Evolutionary conservation across 2,329 filamentous ascomycete genomes (phyloP).

Genomic region (Emergomyces africanus): DNA sequence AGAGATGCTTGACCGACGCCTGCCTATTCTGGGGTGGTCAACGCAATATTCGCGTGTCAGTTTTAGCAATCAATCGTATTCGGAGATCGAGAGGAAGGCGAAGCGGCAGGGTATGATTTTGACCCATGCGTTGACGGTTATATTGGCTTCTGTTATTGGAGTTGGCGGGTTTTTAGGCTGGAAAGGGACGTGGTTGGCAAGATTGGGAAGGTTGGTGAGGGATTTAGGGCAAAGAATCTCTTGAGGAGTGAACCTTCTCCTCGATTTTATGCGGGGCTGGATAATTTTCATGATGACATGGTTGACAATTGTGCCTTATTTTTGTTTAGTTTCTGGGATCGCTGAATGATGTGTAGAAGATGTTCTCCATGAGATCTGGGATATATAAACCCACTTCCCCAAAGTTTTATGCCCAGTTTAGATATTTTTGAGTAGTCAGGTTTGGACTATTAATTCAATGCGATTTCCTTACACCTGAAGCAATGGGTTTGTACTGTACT

Average conservation of each 20-base stretch:
- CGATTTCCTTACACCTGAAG: not conserved
- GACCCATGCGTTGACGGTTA: slow-evolving; percentile 23
- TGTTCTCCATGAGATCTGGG: not conserved
- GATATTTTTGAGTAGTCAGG: not conserved
- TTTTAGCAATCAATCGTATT: slow-evolving; percentile 87
- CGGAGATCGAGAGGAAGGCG: slow-evolving; percentile 60
- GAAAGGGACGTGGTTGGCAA: slow-evolving; percentile 21
- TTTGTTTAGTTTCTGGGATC: not conserved
- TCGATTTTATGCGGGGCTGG: not conserved
- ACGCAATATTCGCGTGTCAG: slow-evolving; percentile 89
- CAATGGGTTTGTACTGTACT: not conserved
- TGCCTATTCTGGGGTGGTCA: slow-evolving; percentile 71
- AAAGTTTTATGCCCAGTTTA: not conserved
- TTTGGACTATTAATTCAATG: not conserved
- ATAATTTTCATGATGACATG: not conserved
- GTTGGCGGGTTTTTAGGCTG: slow-evolving; percentile 7
- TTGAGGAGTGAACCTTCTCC: not conserved
- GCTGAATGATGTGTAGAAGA: not conserved
- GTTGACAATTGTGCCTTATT: not conserved
- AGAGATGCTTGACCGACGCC: slow-evolving; percentile 62
- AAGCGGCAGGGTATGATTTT: slow-evolving; percentile 55
- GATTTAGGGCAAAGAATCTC: not conserved
- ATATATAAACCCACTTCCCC: not conserved
- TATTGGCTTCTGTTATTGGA: slow-evolving; percentile 18
- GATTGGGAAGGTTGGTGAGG: slow-evolving; percentile 1